These are phyloP conservation scores for Pichia sp. DNA, from an alignment of 1,139 yeast species.

Conservation along the genomic window DNA sequence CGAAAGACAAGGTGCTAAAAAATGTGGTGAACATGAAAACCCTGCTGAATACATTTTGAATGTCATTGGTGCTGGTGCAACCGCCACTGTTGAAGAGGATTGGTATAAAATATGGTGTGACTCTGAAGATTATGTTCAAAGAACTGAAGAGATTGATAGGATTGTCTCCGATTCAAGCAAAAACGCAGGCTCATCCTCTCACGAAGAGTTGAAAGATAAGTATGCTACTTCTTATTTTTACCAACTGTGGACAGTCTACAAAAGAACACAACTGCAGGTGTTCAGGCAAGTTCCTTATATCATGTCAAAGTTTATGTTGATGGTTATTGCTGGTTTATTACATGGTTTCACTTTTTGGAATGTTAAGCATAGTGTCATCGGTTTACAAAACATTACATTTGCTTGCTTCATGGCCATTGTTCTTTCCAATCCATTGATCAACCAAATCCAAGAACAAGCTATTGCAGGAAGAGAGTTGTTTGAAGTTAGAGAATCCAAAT, in stretches of 20 bases:
- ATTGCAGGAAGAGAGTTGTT: constrained; percentile 45
- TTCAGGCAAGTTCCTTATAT: constrained; percentile 48
- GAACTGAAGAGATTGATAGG: constrained; percentile 25
- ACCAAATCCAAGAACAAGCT: constrained; percentile 56
- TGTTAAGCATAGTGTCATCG: constrained; percentile 38
- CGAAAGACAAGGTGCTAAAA: constrained; percentile 48
- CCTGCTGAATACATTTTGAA: constrained; percentile 53
- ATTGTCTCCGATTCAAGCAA: constrained; percentile 20
- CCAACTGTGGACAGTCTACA: constrained; percentile 40
- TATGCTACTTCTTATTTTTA: constrained; percentile 36
- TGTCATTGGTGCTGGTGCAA: constrained; percentile 57
- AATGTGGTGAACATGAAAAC: constrained; percentile 45
- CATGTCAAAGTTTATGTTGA: constrained; percentile 38
- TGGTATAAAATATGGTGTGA: constrained; percentile 44
- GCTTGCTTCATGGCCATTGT: constrained; percentile 46
- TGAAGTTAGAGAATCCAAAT: constrained; percentile 59
- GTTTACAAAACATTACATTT: constrained; percentile 52
- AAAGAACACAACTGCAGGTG: constrained; percentile 40
- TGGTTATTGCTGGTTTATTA: constrained; percentile 39
- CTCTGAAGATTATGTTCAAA: constrained; percentile 4
- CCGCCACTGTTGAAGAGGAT: constrained; percentile 38
- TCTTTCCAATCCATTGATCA: constrained; percentile 47
- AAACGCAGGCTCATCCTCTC: constrained; percentile 24
- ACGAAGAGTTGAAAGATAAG: constrained; percentile 30
- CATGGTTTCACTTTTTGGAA: constrained; percentile 37